Evolutionary conservation across 164 flowering plant species (phyloP), one percentile per base, ranked within the genome.

Genomic region (Akebia trifoliata): DNA sequence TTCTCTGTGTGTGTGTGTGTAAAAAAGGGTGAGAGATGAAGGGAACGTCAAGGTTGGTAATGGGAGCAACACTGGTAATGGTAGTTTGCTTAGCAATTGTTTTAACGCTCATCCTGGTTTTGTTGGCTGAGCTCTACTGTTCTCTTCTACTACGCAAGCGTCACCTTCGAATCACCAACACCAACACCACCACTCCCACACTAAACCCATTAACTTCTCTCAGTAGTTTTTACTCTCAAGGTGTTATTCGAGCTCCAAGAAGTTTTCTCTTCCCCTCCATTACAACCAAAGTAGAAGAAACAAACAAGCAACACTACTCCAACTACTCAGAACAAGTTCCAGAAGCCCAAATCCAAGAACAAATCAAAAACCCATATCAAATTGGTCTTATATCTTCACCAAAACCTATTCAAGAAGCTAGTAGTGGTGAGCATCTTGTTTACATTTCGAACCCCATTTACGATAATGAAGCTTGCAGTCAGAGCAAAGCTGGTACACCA

Each of bases 391-490:
- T 66, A 10, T 49, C 71, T 11, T 18, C 77, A 56, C 65, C 63
- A 3, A 35, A 38, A 6, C 73, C 49, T 29, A 52, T 20, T 44
- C 70, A 51, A 57, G 69, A 60, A 48, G 51, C 48, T 17, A 53
- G 70, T 15, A 20, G 60, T 1, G 67, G 24, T 4, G 72, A 81
- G 36, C 65, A 80, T 67, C 59, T 83, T 4, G 70, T 87, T 39
- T 84, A 82, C 81, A 90, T 90, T 21, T 90, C 89, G 4, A 90
- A 90, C 61, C 97, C 97, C 44, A 79, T 90, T 20, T 90, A 78
- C 64, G 85, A 82, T 50, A 72, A 75, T 4, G 74, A 68, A 2
- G 57, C 42, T 14, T 26, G 44, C 50, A 32, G 65, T 53, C 25
- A 45, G 2, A 65, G 70, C 43, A 44, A 40, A 24, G 62, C 34